These are phyloP conservation scores for Delonix regia DNA, from an alignment of 306 rosid genomes.

Conservation along the genomic window DNA sequence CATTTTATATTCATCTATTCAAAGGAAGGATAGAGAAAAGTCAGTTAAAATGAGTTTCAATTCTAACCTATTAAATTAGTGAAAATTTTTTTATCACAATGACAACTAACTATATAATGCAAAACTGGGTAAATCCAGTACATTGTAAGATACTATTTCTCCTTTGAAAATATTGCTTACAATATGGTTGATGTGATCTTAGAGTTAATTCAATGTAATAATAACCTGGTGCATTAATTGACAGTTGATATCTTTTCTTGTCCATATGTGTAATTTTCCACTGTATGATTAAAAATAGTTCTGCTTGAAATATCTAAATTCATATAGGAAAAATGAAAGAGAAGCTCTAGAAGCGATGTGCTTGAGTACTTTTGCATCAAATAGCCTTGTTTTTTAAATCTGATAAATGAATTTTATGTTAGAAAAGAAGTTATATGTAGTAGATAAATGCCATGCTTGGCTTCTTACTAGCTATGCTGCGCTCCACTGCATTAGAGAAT, in stretches of 20 bases:
- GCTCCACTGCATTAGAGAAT: not conserved
- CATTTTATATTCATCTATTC: too few relatives aligned
- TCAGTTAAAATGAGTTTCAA: too few relatives aligned
- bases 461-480: not conserved
- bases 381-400: too few relatives aligned
- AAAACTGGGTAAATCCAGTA: too few relatives aligned
- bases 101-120: too few relatives aligned
- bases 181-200: not conserved
- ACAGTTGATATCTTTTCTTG: not conserved
- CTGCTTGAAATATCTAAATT: not conserved
- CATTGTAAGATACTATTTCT: too few relatives aligned
- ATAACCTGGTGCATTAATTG: not conserved
- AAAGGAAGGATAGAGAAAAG: too few relatives aligned
- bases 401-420: not conserved
- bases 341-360: not conserved
- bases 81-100: too few relatives aligned
- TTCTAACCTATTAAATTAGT: too few relatives aligned
- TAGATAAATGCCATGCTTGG: not conserved
- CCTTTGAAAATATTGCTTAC: not conserved
- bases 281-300: too few relatives aligned
- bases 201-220: not conserved
- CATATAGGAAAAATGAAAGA: too few relatives aligned
- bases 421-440: not conserved
- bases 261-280: too few relatives aligned
- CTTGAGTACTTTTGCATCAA: not conserved